phyloP scores from a whole-genome alignment of 257 asterid species.

The Przewalskia tangutica region DNA sequence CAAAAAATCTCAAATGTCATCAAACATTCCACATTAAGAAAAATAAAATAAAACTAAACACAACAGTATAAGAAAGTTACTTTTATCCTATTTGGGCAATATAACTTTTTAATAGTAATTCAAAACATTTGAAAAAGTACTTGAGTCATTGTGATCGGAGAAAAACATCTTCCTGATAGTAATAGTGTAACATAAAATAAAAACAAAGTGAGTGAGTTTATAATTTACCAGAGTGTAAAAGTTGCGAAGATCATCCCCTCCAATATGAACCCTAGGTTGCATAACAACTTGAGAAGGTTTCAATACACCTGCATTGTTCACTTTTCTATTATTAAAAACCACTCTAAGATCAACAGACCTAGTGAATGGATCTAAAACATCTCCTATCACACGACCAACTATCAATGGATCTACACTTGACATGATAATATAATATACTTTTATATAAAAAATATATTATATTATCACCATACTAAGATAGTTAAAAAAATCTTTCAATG shows the following conservation, averaged over 20 bases:
- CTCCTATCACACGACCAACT: slow-evolving; percentile 62
- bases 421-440: slow-evolving; percentile 15
- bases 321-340: slow-evolving; percentile 25
- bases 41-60: neutral
- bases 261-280: slow-evolving; percentile 70
- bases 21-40: neutral
- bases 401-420: slow-evolving; percentile 49
- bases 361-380: slow-evolving; percentile 15
- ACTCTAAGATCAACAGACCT: slow-evolving; percentile 39
- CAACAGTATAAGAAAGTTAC: too few relatives aligned
- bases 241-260: slow-evolving; percentile 41
- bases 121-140: too few relatives aligned
- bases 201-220: neutral
- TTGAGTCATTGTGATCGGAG: too few relatives aligned
- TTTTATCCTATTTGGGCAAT: too few relatives aligned
- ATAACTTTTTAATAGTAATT: too few relatives aligned
- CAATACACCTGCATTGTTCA: slow-evolving; percentile 46
- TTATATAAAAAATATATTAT: neutral
- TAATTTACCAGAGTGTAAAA: too few relatives aligned
- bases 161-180: neutral
- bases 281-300: slow-evolving; percentile 51
- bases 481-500: neutral
- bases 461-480: neutral
- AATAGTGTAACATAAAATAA: too few relatives aligned
- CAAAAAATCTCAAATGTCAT: neutral